These are phyloP conservation scores for Vinca major DNA, from an alignment of 305 asterid genomes.

Conservation along the genomic window DNA sequence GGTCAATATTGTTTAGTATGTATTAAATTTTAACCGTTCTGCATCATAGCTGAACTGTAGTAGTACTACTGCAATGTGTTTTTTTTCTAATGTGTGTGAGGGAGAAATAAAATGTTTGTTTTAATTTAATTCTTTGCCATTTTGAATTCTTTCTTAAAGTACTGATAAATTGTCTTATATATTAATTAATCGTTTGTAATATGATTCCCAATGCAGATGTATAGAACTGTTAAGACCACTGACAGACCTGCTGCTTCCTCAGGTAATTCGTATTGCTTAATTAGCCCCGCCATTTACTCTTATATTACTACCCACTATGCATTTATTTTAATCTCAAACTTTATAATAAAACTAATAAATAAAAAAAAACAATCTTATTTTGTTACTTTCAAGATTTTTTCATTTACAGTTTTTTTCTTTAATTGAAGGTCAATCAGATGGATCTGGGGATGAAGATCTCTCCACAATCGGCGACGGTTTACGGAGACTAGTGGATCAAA, in stretches of 20 bases:
- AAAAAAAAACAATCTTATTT: no score
- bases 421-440: slow-evolving; percentile 55
- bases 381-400: no score
- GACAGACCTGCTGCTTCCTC: slow-evolving; percentile 86
- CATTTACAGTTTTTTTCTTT: no score
- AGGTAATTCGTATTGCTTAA: slow-evolving; percentile 41
- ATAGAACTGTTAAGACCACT: slow-evolving; percentile 85
- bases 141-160: slow-evolving; percentile 1
- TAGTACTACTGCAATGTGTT: no score
- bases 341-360: no score
- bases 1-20: no score
- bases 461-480: slow-evolving; percentile 40
- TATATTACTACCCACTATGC: background rate
- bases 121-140: no score
- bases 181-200: background rate
- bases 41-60: no score
- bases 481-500: slow-evolving; percentile 34
- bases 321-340: background rate
- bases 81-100: slow-evolving; percentile 4
- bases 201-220: slow-evolving; percentile 60
- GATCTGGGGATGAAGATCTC: slow-evolving; percentile 78
- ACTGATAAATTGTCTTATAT: slow-evolving; percentile 7
- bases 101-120: slow-evolving; percentile 6
- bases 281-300: background rate
- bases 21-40: no score